These are phyloP conservation scores for Lasiodiplodia theobromae DNA, from an alignment of 2,329 filamentous ascomycete genomes.

Conservation along the genomic window DNA sequence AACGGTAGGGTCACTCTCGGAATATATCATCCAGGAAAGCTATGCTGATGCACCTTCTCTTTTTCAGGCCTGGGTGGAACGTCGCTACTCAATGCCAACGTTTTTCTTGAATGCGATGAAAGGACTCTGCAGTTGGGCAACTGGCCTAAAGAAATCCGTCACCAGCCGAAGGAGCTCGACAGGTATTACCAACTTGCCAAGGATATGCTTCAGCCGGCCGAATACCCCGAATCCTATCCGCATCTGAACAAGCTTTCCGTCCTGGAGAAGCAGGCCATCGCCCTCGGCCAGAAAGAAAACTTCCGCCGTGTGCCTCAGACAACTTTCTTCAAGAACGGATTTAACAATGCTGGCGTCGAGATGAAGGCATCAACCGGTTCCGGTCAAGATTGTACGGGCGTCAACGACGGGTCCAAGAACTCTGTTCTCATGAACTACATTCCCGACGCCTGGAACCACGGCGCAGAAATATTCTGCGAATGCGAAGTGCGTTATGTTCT, in stretches of 20 bases:
- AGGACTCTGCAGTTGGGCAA: constrained; percentile 60
- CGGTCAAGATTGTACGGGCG: constrained; percentile 68
- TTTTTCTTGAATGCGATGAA: constrained; percentile 67
- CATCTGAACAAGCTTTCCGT: constrained; percentile 64
- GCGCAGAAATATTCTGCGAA: constrained; percentile 73
- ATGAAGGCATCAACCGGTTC: constrained; percentile 67
- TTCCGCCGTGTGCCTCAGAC: constrained; percentile 67
- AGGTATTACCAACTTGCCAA: constrained; percentile 65
- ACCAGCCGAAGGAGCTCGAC: constrained; percentile 50
- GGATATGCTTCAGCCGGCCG: constrained; percentile 64
- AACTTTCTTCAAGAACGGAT: constrained; percentile 66
- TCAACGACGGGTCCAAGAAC: constrained; percentile 74
- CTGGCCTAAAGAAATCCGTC: constrained; percentile 67
- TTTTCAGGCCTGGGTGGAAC: constrained; percentile 66
- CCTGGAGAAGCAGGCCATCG: constrained; percentile 63
- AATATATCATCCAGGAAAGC: too few species aligned
- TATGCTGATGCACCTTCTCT: background rate
- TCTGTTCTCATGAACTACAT: constrained; percentile 72
- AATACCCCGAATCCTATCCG: constrained; percentile 66
- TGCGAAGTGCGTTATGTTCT: constrained; percentile 71
- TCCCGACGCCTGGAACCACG: constrained; percentile 75
- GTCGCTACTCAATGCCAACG: constrained; percentile 71
- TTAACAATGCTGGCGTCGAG: constrained; percentile 69
- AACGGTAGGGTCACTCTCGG: constrained; percentile 54
- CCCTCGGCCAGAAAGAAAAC: constrained; percentile 59